phyloP scores from a whole-genome alignment of 2,329 filamentous ascomycete species.

The Penicillium rolfsii region DNA sequence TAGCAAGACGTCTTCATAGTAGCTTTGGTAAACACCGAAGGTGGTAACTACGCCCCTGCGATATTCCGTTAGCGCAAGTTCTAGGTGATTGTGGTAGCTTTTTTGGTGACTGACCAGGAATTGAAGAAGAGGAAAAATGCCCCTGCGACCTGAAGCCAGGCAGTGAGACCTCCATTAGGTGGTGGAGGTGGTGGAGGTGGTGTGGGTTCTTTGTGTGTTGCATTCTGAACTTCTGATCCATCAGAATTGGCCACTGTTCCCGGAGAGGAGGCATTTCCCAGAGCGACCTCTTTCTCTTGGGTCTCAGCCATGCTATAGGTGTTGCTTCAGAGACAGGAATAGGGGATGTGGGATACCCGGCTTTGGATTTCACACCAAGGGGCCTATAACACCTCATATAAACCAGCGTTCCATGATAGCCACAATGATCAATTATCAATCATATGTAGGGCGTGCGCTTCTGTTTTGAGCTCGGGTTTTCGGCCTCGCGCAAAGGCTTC shows the following conservation, averaged over 20 bases:
- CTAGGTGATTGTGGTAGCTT: not conserved
- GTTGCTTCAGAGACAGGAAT: too few species aligned
- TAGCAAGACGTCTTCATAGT: conserved; percentile 42
- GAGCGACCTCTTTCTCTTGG: not conserved
- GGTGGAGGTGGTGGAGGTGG: conserved; percentile 3
- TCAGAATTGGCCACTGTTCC: not conserved
- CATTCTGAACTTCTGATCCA: conserved; percentile 8
- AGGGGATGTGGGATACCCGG: too few species aligned
- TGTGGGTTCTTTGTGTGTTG: not conserved
- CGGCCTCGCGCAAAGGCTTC: not conserved
- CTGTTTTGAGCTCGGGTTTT: not conserved
- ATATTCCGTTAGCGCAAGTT: not conserved
- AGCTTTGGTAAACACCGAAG: conserved; percentile 54
- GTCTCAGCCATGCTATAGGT: not conserved
- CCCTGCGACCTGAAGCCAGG: conserved; percentile 29
- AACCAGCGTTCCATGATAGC: not conserved
- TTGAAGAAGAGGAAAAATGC: conserved; percentile 32
- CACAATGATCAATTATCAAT: not conserved
- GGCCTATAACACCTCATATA: not conserved
- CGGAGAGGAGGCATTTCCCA: not conserved
- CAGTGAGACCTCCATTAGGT: conserved; percentile 26
- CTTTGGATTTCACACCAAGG: not conserved
- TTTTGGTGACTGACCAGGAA: conserved; percentile 23
- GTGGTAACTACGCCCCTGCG: conserved; percentile 43
- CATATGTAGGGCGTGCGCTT: not conserved